Base-by-base conservation (phyloP, 108 stramenopile genomes). In the Fistulifera pelliculosa region DNA sequence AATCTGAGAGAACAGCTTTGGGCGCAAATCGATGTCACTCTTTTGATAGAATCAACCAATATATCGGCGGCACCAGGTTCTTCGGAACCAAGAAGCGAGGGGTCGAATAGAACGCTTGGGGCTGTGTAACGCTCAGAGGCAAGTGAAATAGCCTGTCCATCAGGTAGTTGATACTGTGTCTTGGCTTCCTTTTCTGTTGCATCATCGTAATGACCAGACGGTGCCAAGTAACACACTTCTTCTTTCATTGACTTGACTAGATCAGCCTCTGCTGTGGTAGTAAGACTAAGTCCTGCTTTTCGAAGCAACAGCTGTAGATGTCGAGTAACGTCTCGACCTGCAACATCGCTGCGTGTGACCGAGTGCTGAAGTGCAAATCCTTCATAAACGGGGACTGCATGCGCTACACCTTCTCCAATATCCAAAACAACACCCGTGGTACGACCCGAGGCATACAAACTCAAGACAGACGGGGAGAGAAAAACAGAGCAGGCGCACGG, bases 341-440 rank as follows among this genome's bases (percentile, higher is more conserved):
- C 98, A 5, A 97, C 61, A 70, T 99, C 98, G 58, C 82, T 76
- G 24, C 96, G 71, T 12, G 80, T 68, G 42, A 97, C 85, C 23
- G 96, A 92, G 75, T 96, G 94, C 19, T 87, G 91, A 60, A 96
- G 74, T 17, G 96, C 95, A 53, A 90, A 96, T 15, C 98, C 99
- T 54, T 98, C 97, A 71, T 96, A 98, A 7, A 99, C 96, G 8
- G 97, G 96, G 18, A 96, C 87, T 21, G 89, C 93, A 64, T 98
- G 97, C 2, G 94, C 85, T 12, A 97, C 94, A 12, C 93, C 96
- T 59, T 98, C 94, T 16, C 99, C 99, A 16, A 93, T 81, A 76
- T 99, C 99, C 54, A 99, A 68, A 16, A 99, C 99, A 1, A 96
- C 86, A 24, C 97, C 97, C 1, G 96, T 99, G 21, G 94, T 94